A percentile compares a stretch with the other conserved stretches of the same genome.
Evolutionary conservation across 441 rosid genomes (phyloP).

Genomic region (Cnidoscolus chayamansa): DNA sequence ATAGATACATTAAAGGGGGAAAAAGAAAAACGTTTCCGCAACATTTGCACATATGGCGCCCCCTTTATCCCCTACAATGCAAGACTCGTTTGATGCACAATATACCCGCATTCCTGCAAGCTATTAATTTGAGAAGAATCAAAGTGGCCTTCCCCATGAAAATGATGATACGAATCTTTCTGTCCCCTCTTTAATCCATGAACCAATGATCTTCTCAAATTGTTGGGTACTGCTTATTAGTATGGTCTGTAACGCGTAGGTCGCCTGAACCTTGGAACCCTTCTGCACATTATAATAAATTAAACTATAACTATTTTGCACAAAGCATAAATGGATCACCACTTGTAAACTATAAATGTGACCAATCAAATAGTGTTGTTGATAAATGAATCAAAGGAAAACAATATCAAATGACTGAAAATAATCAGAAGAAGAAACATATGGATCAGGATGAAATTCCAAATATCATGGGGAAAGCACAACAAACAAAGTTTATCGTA

Average conservation of each 20-base stretch:
- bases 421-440: neutral
- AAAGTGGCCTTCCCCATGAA: slow-evolving; percentile 16
- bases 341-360: neutral
- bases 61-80: neutral
- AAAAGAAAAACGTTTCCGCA: neutral
- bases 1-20: neutral
- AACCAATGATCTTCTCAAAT: slow-evolving; percentile 7
- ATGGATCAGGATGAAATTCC: neutral
- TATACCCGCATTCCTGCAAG: slow-evolving; percentile 3
- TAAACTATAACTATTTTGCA: neutral
- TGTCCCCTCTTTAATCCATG: slow-evolving; percentile 6
- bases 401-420: neutral
- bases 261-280: slow-evolving; percentile 72
- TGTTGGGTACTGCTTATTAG: neutral
- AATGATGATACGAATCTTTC: slow-evolving; percentile 3
- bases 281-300: slow-evolving; percentile 47
- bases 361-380: neutral
- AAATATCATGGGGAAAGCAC: neutral
- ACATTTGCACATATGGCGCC: slow-evolving; percentile 15
- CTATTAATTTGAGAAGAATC: slow-evolving; percentile 6
- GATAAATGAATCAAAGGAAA: neutral
- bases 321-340: neutral
- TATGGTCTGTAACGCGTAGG: slow-evolving; percentile 22
- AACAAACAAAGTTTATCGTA: neutral
- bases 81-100: slow-evolving; percentile 10